Percentiles rank a stretch among this genome's conserved stretches.
phyloP scores from a whole-genome alignment of 805 yeast species.

The Candida verbasci region DNA sequence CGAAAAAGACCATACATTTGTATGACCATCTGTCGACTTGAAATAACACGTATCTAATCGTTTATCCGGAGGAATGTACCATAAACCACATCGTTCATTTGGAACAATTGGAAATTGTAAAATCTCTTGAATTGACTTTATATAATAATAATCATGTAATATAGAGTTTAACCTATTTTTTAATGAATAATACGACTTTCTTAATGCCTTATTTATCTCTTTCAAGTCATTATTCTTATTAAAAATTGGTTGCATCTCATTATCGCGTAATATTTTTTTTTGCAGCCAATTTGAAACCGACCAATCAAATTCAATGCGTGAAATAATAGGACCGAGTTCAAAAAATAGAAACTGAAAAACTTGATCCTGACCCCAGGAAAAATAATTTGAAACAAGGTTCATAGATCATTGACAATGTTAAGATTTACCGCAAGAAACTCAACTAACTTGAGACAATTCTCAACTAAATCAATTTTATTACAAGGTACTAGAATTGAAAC shows the following conservation, averaged over 20 bases:
- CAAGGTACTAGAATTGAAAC: constrained; percentile 64
- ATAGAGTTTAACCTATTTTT: constrained; percentile 72
- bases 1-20: constrained; percentile 74
- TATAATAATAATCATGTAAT: constrained; percentile 52
- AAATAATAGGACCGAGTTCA: not conserved
- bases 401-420: constrained; percentile 17
- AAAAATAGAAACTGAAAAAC: too few species aligned
- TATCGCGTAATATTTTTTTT: too few species aligned
- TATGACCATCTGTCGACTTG: constrained; percentile 91
- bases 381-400: not conserved
- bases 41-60: constrained; percentile 58
- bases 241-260: too few species aligned
- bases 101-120: constrained; percentile 48
- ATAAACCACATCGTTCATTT: constrained; percentile 81
- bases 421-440: constrained; percentile 18
- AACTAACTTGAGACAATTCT: constrained; percentile 20
- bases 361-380: not conserved
- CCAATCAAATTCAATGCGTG: constrained; percentile 2
- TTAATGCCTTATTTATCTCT: constrained; percentile 38
- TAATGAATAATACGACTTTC: constrained; percentile 47
- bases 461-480: constrained; percentile 22
- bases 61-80: constrained; percentile 61
- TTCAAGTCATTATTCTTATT: constrained; percentile 12
- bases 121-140: constrained; percentile 21
- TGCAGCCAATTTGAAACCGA: not conserved